Conservation (phyloP, 148 eudicot species). For the Tetragonia tetragonoides region DNA sequence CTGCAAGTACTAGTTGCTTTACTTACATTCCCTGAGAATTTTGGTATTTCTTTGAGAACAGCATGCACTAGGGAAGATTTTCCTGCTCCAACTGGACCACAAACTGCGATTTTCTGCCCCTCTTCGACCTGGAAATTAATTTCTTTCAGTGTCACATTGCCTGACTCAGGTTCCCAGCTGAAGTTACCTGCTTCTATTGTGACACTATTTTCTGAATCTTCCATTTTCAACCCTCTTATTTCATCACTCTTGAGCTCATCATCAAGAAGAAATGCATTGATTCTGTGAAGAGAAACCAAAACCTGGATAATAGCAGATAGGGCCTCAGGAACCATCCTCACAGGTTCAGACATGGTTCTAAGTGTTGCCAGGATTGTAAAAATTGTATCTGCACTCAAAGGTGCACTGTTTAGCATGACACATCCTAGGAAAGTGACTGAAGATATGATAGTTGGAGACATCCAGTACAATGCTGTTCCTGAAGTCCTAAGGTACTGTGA, state of each 20-base stretch:
- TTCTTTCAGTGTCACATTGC: conserved; percentile 34
- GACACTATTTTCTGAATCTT: conserved; percentile 21
- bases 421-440: conserved; percentile 54
- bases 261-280: conserved; percentile 29
- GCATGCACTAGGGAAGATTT: conserved; percentile 63
- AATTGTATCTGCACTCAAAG: conserved; percentile 24
- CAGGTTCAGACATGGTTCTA: conserved; percentile 8
- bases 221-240: neutral
- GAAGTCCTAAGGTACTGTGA: conserved; percentile 32
- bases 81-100: conserved; percentile 72
- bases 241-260: conserved; percentile 39
- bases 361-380: conserved; percentile 17
- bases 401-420: conserved; percentile 36
- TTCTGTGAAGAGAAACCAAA: conserved; percentile 11
- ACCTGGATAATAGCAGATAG: conserved; percentile 7
- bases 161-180: conserved; percentile 49
- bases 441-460: conserved; percentile 56
- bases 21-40: conserved; percentile 53
- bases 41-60: conserved; percentile 60
- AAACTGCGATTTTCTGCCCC: conserved; percentile 55
- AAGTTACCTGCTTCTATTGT: conserved; percentile 36
- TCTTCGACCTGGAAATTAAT: conserved; percentile 35
- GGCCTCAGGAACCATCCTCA: conserved; percentile 9
- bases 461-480: conserved; percentile 53
- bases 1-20: conserved; percentile 33